Base-by-base conservation (phyloP, 768 basidiomycete species). In the Russula ochroleuca region DNA sequence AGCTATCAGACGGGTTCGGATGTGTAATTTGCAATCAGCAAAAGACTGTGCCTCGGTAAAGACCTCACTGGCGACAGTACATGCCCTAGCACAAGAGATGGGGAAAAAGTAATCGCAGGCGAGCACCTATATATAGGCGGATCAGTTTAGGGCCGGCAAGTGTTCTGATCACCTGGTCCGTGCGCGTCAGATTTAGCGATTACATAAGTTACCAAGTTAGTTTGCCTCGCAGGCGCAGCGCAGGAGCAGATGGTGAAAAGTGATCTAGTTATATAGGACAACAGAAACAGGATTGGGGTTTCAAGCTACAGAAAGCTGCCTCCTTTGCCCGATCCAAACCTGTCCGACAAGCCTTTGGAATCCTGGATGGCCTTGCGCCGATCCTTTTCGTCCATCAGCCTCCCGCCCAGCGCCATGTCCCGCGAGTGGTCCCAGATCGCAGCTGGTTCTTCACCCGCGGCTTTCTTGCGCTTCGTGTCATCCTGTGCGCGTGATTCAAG, bases 11-110 rank as follows among this genome's bases (percentile, higher is more conserved):
- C 87, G 88, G 75, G 88, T 91, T 90, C 88, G 90, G 90, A 92
- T 92, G 88, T 89, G 82, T 90, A 91, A 89, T 92, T 92, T 92
- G 89, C 89, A 92, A 92, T 87, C 86, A 92, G 88, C 90, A 90
- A 92, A 90, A 80, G 83, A 89, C 88, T 90, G 86, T 87, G 86
- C 85, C 88, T 92, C 90, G 87, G 90, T 92, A 88, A 80, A 85
- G 81, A 92, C 90, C 88, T 92, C 90, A 92, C 89, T 88, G 86
- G 85, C 86, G 87, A 90, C 86, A 88, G 87, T 89, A 86, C 88
- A 85, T 88, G 87, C 88, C 88, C 89, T 87, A 90, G 88, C 88
- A 91, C 89, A 92, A 92, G 66, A 68, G 68, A 68, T 68, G 55
- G 70, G 78, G 79, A 73, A 65, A 19, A 33, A 5, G 17, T 15